These are phyloP conservation scores for Colletotrichum cordylinicola DNA, from an alignment of 2,329 filamentous ascomycete species.

Conservation along the genomic window DNA sequence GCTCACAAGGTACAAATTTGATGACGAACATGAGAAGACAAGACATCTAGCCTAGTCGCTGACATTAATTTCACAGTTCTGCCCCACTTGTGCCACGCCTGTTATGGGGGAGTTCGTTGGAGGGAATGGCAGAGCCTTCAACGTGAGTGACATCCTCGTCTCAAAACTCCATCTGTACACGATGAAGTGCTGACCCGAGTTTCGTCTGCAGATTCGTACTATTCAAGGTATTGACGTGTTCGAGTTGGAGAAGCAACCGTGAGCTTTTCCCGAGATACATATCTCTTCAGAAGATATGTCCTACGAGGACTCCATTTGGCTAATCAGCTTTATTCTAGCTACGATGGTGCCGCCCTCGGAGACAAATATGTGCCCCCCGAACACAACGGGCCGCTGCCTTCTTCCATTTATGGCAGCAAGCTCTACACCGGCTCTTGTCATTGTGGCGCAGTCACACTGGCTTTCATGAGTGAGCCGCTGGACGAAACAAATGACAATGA, in stretches of 20 bases:
- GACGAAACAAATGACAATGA: constrained; percentile 37
- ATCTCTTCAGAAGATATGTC: background rate
- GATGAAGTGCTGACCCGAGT: background rate
- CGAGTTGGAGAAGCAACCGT: constrained; percentile 41
- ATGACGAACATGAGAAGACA: background rate
- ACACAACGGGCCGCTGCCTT: constrained; percentile 47
- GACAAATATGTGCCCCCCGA: constrained; percentile 36
- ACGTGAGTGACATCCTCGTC: constrained; percentile 36
- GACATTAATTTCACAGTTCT: constrained; percentile 47
- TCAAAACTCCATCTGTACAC: background rate
- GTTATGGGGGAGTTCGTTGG: constrained; percentile 36
- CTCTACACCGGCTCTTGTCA: constrained; percentile 57
- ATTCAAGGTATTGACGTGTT: constrained; percentile 49
- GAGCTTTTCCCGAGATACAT: constrained; percentile 21
- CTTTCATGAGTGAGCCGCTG: constrained; percentile 46
- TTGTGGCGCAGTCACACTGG: constrained; percentile 53
- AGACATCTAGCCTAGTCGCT: background rate
- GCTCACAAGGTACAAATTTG: constrained; percentile 46
- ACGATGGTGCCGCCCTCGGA: constrained; percentile 39
- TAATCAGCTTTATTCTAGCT: constrained; percentile 27
- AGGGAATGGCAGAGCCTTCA: constrained; percentile 39
- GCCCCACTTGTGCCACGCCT: constrained; percentile 52
- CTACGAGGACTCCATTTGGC: background rate
- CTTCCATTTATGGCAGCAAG: constrained; percentile 40
- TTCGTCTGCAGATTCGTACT: constrained; percentile 37